Evolutionary conservation across 73 alveolate species (phyloP), one percentile per base, ranked within the genome.

Genomic region (Breviolum minutum): DNA sequence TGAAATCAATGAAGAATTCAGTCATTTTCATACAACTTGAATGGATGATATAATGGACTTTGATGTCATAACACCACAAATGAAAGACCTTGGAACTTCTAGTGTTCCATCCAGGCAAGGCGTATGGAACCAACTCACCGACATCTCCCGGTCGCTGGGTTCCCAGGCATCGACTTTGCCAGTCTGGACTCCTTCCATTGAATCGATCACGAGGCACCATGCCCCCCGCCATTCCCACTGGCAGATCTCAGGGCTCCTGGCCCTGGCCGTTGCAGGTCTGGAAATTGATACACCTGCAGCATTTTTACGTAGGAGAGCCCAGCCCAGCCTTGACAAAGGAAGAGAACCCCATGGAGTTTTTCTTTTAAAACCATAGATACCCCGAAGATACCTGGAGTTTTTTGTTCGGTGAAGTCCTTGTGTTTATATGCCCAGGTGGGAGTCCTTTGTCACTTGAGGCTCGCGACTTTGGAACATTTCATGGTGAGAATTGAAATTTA

Each of bases 381-480:
- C n/a, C n/a, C n/a, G n/a, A n/a, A n/a, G n/a, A n/a, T n/a, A n/a
- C n/a, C n/a, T n/a, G n/a, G n/a, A n/a, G n/a, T n/a, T n/a, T n/a
- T n/a, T n/a, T n/a, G n/a, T n/a, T n/a, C n/a, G n/a, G 81, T 71
- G 30, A 71, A 12, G 81, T 30, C 1, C 40, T 70, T 7, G 27
- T 30, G 81, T 8, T 30, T 2, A 77, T 8, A 2, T 27, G 63
- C 16, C 22, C 19, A 77, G 86, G 86, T 27, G 86, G 86, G 7
- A 77, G 86, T 77, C 86, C 86, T n/a, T 16, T 77, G 16, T 77
- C 86, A 22, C 86, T 29, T 77, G 86, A 77, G 86, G 86, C 63
- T 66, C 24, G 74, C 11, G 17, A 66, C 74, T 17, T 13, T 11
- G 17, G 11, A 13, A 17, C 74, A 66, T 66, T 66, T 66, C 74